Base-by-base conservation (phyloP, 2,329 filamentous ascomycete species). In the Aspergillus cejpii region DNA sequence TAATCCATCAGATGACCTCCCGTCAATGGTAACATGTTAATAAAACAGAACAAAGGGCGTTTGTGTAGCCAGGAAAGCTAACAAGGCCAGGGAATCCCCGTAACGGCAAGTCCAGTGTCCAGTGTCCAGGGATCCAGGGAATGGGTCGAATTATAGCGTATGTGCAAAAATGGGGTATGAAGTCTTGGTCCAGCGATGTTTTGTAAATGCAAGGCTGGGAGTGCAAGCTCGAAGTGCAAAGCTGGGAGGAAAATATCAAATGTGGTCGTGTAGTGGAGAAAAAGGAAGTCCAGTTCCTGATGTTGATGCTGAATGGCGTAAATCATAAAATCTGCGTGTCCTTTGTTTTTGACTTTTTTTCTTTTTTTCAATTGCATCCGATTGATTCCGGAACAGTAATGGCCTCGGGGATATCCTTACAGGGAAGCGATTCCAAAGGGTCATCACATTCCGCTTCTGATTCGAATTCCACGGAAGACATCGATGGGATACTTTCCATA, bases 381-480 rank as follows among this genome's bases (percentile, higher is more conserved):
- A 12, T 20, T 27, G 24, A 15, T 19, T 55, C 55, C 27, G 57
- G 57, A 11, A 60, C 46, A 20, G 58, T 41, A 4, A 60, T 53
- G 37, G 65, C 64, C 44, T 62, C 62, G 19, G 56, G 54, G 20
- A 59, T 48, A 27, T 61, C 58, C 44, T 51, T 53, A 41, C 62
- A 54, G 24, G 54, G 51, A 38, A 60, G 49, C 15, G 57, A 51
- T 29, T 58, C 54, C 37, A 60, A 56, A 37, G 63, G 59, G 10
- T 60, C 56, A 26, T 64, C 64, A 51, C 55, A 56, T 42, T 59
- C 56, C 15, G 54, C 48, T 20, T 62, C 59, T 19, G 60, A 58
- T 19, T 63, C 56, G 44, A 61, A 60, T 23, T 59, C 57, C 10
- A 63, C 58, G 3, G 65, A 65, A 37, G 62, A 64, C 53, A 65